A percentile compares a stretch with the other conserved stretches of the same genome.
These are phyloP conservation scores for Phytophthora gonapodyides DNA, from an alignment of 352 stramenopile genomes.

Conservation along the genomic window DNA sequence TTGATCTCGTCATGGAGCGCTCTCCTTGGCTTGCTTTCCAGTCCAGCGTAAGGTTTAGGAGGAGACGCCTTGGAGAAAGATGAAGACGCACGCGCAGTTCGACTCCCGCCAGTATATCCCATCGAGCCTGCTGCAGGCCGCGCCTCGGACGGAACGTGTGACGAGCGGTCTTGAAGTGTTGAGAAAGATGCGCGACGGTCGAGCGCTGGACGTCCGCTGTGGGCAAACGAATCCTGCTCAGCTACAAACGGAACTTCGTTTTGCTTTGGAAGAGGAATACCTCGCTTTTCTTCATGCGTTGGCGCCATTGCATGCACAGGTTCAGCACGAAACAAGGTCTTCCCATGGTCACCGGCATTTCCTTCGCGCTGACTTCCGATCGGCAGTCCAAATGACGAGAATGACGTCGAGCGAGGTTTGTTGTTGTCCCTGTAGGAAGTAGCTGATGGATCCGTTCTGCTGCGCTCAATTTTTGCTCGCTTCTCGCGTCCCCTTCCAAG, in stretches of 20 bases:
- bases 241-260: constrained; percentile 7
- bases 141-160: constrained; percentile 11
- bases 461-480: constrained; percentile 28
- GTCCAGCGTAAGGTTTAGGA: constrained; percentile 14
- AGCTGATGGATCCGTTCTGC: constrained; percentile 20
- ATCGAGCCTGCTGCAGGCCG: constrained; percentile 5
- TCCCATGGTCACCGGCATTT: constrained; percentile 11
- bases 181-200: constrained; percentile 61
- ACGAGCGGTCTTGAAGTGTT: constrained; percentile 23
- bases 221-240: constrained; percentile 25
- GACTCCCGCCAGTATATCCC: constrained; percentile 25
- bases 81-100: constrained; percentile 15
- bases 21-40: constrained; percentile 14
- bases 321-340: constrained; percentile 5
- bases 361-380: constrained; percentile 14
- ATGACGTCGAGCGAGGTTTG: constrained; percentile 48
- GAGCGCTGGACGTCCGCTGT: constrained; percentile 32
- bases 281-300: constrained; percentile 26
- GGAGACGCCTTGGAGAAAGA: constrained; percentile 18
- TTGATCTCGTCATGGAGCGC: constrained; percentile 25
- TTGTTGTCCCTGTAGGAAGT: constrained; percentile 13
- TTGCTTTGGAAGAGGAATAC: constrained; percentile 22
- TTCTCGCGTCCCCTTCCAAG: constrained; percentile 25
- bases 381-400: constrained; percentile 32
- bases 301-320: constrained; percentile 7